Evolutionary conservation across 208 protist species (phyloP), one percentile per base, ranked within the genome.

Genomic region (Endotrypanum monterogeii): DNA sequence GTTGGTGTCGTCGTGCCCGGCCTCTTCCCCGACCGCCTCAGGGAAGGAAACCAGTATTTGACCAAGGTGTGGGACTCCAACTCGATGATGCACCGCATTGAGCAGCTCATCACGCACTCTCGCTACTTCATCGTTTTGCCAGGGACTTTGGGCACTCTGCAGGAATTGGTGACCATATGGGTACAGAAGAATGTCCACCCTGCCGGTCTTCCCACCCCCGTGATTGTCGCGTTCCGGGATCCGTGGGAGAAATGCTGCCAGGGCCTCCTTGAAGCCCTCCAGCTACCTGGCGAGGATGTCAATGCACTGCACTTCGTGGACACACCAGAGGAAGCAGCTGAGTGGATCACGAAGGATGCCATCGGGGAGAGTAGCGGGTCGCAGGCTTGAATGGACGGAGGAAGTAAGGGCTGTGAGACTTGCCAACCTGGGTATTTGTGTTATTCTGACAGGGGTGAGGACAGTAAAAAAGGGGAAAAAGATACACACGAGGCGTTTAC

Each of bases 161-260:
- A 92, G 75, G 88, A 94, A 81, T 48, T 94, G 39, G 57, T 75
- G 56, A 84, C 80, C 37, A 86, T 94, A n/a, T 93, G 87, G 87
- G 83, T 81, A 46, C 81, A 83, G 58, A 78, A 68, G 57, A 16
- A 77, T 30, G 63, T 92, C 5, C 86, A 91, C 73, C 79, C 83
- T 1, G 25, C 23, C 18, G 74, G 66, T 12, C 44, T 58, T 18
- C 72, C 74, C 1, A 52, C 23, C 2, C 88, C 88, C 4, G 78
- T 94, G 41, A 89, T 94, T n/a, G 74, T 94, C 46, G 79, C 76
- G 39, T 93, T 90, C 57, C 86, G 86, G 46, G 85, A 94, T 41
- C 88, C 90, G 18, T 94, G 88, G 88, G 86, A 93, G 80, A 32
- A 54, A 55, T 89, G 80, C 76, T 71, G 86, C 51, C 58, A 80